These are phyloP conservation scores for Gossypium lobatum DNA, from an alignment of 441 rosid species.

Conservation along the genomic window DNA sequence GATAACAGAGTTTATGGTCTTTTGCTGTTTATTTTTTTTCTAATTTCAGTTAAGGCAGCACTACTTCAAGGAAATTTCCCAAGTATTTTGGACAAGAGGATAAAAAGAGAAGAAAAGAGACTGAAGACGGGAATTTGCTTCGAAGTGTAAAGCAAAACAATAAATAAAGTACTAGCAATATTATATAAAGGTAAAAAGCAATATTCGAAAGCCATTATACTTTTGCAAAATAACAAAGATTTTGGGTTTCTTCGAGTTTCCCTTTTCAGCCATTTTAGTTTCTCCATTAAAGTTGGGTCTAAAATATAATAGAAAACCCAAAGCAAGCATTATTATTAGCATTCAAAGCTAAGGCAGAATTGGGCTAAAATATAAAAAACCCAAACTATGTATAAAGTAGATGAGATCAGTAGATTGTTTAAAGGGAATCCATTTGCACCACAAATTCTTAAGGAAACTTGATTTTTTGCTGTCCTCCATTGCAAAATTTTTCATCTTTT, in stretches of 20 bases:
- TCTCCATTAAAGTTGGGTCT: not conserved
- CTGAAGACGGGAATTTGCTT: not conserved
- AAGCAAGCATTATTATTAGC: not conserved
- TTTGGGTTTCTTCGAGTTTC: not conserved
- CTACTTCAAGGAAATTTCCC: not conserved
- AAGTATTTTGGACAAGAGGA: conserved; percentile 8
- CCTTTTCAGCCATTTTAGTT: not conserved
- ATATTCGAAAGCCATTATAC: not conserved
- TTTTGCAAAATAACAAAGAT: not conserved
- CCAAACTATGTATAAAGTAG: not conserved
- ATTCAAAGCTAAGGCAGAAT: not conserved
- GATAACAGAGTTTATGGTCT: not conserved
- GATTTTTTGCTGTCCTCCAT: too few relatives aligned
- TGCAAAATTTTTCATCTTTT: not conserved
- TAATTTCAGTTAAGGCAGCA: not conserved
- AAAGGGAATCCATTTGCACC: not conserved
- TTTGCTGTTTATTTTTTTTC: not conserved
- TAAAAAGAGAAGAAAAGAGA: not conserved
- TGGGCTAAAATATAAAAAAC: not conserved
- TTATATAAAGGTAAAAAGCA: not conserved
- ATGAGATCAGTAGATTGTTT: not conserved
- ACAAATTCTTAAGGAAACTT: not conserved
- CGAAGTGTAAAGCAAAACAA: not conserved
- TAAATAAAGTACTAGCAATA: not conserved
- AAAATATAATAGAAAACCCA: not conserved